Base-by-base conservation (phyloP, 2,329 filamentous ascomycete species). In the Ophiostoma quercus region DNA sequence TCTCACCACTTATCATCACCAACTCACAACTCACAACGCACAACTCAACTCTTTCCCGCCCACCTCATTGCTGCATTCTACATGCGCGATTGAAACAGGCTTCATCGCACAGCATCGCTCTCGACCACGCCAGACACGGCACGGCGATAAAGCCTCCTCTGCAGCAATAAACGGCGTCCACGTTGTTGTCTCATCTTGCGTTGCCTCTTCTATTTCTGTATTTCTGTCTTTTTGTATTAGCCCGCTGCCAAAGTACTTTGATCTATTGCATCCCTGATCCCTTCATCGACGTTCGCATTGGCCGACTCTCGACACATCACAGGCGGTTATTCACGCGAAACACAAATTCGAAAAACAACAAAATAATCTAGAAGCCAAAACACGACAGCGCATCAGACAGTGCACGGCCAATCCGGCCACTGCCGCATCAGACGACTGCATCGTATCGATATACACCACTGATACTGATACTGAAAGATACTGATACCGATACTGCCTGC, bases 91-190 rank as follows among this genome's bases (percentile, higher is more conserved):
- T 57, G 51, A 57, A 57, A 25, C 51, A 57, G 25, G 11, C 16
- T 12, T 57, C 2, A 25, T 57, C 7, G 22, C 51, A 57, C 51
- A 29, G 25, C n/a, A 22, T 11, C 22, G 12, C 2, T 25, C n/a
- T 11, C n/a, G 3, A 12, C 8, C 8, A 22, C 51, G 7, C 51
- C 51, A 25, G 51, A 51, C 51, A 57, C 51, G 51, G 51, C 51
- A 57, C 51, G 51, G 51, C 22, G 51, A 57, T 57, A 14, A 25
- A 57, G 22, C n/a, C 11, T n/a, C 7, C 57, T 62, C 25, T 70
- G 57, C 70, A 69, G 67, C 72, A 73, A 73, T 73, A 62, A 73
- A 70, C 70, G 65, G 47, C 71, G 22, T 72, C 71, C 72, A 73
- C 71, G 72, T 73, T 66, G 72, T 62, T 16, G 32, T 65, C 34